Conservation (phyloP, 169 alveolate genomes). For the Cryptosporidium xiaoi region DNA sequence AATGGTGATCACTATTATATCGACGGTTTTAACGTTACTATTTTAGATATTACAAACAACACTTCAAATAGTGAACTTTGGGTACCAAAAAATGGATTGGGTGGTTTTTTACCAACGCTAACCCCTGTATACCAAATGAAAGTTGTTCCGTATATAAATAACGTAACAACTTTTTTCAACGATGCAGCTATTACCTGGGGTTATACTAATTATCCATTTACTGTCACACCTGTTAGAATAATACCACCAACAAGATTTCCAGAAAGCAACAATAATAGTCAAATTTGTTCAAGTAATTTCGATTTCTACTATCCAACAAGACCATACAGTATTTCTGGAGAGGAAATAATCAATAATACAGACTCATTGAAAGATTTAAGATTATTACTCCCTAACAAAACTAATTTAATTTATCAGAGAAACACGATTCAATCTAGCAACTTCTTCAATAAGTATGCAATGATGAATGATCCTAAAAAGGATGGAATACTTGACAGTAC, state of each 20-base stretch:
- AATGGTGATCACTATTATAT: slow-evolving; percentile 49
- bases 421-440: slow-evolving; percentile 45
- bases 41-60: slow-evolving; percentile 16
- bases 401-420: slow-evolving; percentile 43
- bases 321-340: slow-evolving; percentile 26
- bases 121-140: slow-evolving; percentile 69
- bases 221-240: slow-evolving; percentile 65
- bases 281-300: slow-evolving; percentile 45
- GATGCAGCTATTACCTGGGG: slow-evolving; percentile 74
- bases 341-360: not conserved
- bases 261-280: not conserved
- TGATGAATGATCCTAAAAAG: slow-evolving; percentile 42
- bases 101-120: slow-evolving; percentile 54
- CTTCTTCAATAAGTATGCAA: slow-evolving; percentile 50
- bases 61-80: slow-evolving; percentile 5
- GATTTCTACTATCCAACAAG: slow-evolving; percentile 57
- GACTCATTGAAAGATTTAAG: slow-evolving; percentile 26
- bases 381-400: slow-evolving; percentile 19
- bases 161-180: slow-evolving; percentile 43
- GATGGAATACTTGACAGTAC: slow-evolving; percentile 35
- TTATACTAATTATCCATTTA: slow-evolving; percentile 52
- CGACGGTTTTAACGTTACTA: slow-evolving; percentile 48
- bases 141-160: slow-evolving; percentile 52
- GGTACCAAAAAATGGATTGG: slow-evolving; percentile 59
- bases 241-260: slow-evolving; percentile 67